Conservation (phyloP, 1,284 basidiomycete genomes). For the Dichomitus squalens region DNA sequence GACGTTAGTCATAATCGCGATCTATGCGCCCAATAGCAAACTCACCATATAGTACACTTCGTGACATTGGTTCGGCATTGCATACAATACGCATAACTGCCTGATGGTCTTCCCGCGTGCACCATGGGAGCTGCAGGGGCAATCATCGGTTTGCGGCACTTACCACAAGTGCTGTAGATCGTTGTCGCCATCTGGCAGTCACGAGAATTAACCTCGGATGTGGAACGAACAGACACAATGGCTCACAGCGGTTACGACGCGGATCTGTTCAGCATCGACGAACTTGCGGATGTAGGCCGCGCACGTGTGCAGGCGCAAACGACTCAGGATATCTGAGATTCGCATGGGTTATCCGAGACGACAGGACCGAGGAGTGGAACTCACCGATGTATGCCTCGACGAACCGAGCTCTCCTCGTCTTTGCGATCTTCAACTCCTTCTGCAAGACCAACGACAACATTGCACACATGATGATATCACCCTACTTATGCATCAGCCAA, state of each 20-base stretch:
- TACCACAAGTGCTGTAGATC: slow-evolving; percentile 66
- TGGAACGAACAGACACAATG: not conserved
- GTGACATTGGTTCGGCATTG: slow-evolving; percentile 52
- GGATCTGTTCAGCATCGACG: slow-evolving; percentile 50
- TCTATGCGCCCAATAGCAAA: too few relatives aligned
- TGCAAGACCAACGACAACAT: slow-evolving; percentile 63
- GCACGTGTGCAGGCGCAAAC: slow-evolving; percentile 59
- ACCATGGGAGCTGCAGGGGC: slow-evolving; percentile 9
- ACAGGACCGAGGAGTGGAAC: not conserved
- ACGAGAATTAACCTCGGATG: not conserved
- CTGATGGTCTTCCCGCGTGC: slow-evolving; percentile 32
- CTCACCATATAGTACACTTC: slow-evolving; percentile 73
- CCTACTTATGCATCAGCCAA: slow-evolving; percentile 40
- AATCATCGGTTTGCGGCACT: slow-evolving; percentile 61
- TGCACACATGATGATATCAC: slow-evolving; percentile 77
- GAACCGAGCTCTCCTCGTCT: slow-evolving; percentile 50
- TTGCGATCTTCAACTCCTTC: slow-evolving; percentile 52
- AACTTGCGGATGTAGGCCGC: slow-evolving; percentile 76
- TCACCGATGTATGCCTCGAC: slow-evolving; percentile 73
- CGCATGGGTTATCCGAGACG: not conserved
- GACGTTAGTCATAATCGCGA: too few relatives aligned
- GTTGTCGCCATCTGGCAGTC: slow-evolving; percentile 60
- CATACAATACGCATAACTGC: slow-evolving; percentile 47
- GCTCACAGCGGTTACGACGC: slow-evolving; percentile 52
- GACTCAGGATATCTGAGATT: slow-evolving; percentile 57